Conservation (phyloP, 2,329 filamentous ascomycete genomes). For the Talaromyces sp. region DNA sequence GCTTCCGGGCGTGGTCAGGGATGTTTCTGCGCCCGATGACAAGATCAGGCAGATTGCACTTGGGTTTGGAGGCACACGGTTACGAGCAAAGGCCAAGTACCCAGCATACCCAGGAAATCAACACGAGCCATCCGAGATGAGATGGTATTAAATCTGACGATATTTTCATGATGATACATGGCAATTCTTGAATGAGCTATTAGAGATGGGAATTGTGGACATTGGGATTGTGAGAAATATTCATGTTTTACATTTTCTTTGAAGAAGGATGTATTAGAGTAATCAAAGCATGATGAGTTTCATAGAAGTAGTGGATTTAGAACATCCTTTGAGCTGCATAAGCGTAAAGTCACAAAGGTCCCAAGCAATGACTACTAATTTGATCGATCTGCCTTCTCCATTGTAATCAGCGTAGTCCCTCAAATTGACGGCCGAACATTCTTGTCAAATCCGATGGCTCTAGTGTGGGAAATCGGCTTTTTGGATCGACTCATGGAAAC, state of each 20-base stretch:
- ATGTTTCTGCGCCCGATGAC: not conserved
- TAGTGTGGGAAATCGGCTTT: not conserved
- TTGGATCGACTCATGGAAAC: not conserved
- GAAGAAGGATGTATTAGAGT: no score
- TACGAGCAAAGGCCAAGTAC: not conserved
- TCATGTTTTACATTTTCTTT: no score
- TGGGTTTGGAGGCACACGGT: conserved; percentile 3
- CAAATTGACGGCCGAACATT: not conserved
- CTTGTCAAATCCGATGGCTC: not conserved
- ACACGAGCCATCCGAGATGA: not conserved
- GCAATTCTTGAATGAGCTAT: not conserved
- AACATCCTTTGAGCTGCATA: no score
- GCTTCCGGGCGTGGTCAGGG: not conserved
- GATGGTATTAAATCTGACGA: not conserved
- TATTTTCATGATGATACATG: not conserved
- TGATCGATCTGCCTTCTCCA: no score
- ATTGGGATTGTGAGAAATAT: not conserved
- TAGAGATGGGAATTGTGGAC: not conserved
- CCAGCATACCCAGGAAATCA: not conserved
- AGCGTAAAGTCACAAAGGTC: no score
- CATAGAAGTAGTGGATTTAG: no score
- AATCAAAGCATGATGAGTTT: no score
- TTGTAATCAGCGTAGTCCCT: no score
- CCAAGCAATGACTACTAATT: no score
- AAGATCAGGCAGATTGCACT: conserved; percentile 10